Evolutionary conservation across 1,284 basidiomycete species (phyloP).

Genomic region (Sutorius eximius): DNA sequence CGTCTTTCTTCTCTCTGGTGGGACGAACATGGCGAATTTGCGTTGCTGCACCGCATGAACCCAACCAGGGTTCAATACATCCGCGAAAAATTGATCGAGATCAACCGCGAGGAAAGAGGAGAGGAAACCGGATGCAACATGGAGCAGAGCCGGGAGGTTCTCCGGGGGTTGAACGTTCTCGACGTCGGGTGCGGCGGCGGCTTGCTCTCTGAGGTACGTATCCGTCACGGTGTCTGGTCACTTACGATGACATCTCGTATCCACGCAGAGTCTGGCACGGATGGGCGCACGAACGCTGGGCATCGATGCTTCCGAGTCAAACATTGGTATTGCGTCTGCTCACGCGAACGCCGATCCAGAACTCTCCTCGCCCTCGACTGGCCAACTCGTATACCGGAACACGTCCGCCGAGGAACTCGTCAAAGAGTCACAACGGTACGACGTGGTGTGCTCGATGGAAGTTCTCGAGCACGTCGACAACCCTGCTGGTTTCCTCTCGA

Average conservation of each 20-base stretch:
- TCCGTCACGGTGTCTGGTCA: conserved; percentile 2
- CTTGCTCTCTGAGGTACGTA: conserved; percentile 80
- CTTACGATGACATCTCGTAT: neutral
- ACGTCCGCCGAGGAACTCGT: conserved; percentile 77
- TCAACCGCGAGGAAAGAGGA: conserved; percentile 52
- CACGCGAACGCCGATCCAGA: conserved; percentile 82
- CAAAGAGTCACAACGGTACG: conserved; percentile 66
- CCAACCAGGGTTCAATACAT: conserved; percentile 86
- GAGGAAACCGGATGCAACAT: conserved; percentile 34
- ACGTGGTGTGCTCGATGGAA: conserved; percentile 97
- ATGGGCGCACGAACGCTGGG: conserved; percentile 86
- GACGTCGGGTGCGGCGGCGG: conserved; percentile 97
- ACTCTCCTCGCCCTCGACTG: conserved; percentile 35
- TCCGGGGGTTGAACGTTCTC: conserved; percentile 68
- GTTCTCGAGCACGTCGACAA: conserved; percentile 97
- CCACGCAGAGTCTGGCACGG: conserved; percentile 74
- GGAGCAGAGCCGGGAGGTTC: conserved; percentile 38
- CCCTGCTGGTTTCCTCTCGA: conserved; percentile 80
- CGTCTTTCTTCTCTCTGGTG: conserved; percentile 93
- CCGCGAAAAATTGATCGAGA: conserved; percentile 72
- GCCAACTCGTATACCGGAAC: conserved; percentile 65
- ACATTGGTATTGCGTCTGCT: conserved; percentile 82
- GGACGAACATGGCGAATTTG: conserved; percentile 93
- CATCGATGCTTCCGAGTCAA: conserved; percentile 87
- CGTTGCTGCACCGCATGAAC: conserved; percentile 94